A percentile compares a stretch with the other conserved stretches of the same genome.
Evolutionary conservation across 164 flowering plant genomes (phyloP).

Genomic region (Houttuynia cordata): DNA sequence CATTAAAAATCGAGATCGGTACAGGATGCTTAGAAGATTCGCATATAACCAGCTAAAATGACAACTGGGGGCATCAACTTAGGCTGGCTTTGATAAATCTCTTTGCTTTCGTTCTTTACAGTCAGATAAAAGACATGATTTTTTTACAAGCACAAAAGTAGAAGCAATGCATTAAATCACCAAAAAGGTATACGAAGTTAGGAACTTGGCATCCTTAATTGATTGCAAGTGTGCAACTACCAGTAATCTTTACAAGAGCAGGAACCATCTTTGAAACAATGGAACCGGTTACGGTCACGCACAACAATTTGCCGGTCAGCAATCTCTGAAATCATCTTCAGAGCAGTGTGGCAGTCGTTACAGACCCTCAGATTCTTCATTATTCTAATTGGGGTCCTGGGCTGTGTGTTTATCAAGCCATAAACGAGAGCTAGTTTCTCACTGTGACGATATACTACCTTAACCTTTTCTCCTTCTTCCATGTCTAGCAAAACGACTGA

Average conservation of each 20-base stretch:
- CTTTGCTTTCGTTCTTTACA: too few relatives aligned
- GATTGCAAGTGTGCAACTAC: too few relatives aligned
- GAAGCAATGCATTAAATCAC: too few relatives aligned
- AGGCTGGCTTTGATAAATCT: too few relatives aligned
- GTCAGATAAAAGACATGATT: too few relatives aligned
- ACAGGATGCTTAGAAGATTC: too few relatives aligned
- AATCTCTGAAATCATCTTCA: conserved; percentile 38
- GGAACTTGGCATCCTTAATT: too few relatives aligned
- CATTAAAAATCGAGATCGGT: too few relatives aligned
- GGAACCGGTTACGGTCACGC: conserved; percentile 57
- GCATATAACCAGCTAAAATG: too few relatives aligned
- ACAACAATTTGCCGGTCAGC: conserved; percentile 34
- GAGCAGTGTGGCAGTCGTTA: conserved; percentile 50
- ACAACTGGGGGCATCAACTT: too few relatives aligned
- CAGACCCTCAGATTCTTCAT: conserved; percentile 68
- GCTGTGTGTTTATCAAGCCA: conserved; percentile 37
- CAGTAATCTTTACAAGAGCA: conserved; percentile 52
- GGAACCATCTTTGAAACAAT: conserved; percentile 42
- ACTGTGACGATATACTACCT: conserved; percentile 44
- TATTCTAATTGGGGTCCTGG: conserved; percentile 39
- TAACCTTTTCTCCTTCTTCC: conserved; percentile 39
- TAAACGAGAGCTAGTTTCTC: conserved; percentile 52
- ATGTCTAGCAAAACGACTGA: conserved; percentile 45
- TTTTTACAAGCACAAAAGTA: too few relatives aligned
- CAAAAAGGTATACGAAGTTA: too few relatives aligned